A percentile compares a stretch with the other conserved stretches of the same genome.
Evolutionary conservation across 495 filamentous ascomycete species (phyloP).

Genomic region (Penicillium dipodomyicola): DNA sequence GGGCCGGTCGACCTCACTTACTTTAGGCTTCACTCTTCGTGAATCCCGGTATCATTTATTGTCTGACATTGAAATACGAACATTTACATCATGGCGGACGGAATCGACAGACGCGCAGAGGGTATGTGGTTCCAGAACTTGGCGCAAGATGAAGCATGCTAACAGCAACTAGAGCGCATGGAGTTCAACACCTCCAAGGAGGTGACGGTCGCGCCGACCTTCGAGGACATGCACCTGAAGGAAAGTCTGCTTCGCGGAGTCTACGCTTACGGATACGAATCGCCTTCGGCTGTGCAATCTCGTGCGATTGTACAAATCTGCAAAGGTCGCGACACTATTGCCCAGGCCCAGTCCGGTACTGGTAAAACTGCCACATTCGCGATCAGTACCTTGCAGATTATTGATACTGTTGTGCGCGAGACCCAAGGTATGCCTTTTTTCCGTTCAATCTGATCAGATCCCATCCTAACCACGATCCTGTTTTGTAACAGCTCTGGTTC

Average conservation of each 20-base stretch:
- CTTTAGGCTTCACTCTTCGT: conserved; percentile 4
- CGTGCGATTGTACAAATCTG: conserved; percentile 98
- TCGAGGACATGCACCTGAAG: conserved; percentile 83
- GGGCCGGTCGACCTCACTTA: conserved; percentile 8
- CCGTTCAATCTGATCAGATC: not conserved
- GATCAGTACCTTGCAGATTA: conserved; percentile 94
- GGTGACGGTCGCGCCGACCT: conserved; percentile 78
- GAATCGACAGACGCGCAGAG: conserved; percentile 90
- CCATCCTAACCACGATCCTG: conserved; percentile 16
- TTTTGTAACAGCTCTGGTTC: conserved; percentile 67
- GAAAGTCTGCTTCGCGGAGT: conserved; percentile 95
- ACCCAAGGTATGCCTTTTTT: conserved; percentile 61
- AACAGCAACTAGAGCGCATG: conserved; percentile 68
- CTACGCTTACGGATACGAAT: conserved; percentile 98
- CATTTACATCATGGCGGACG: conserved; percentile 72
- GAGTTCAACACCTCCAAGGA: conserved; percentile 98
- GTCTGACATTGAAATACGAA: conserved; percentile 4
- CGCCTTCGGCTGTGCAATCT: conserved; percentile 93
- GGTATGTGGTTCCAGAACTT: conserved; percentile 36
- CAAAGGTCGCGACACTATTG: conserved; percentile 97
- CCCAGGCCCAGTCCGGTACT: conserved; percentile 98
- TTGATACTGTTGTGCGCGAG: conserved; percentile 78
- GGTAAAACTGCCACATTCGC: conserved; percentile 99
- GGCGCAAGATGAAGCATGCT: conserved; percentile 21
- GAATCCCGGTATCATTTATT: conserved; percentile 11